phyloP scores from a whole-genome alignment of 2,329 filamentous ascomycete species.

The Penicillium sp. region DNA sequence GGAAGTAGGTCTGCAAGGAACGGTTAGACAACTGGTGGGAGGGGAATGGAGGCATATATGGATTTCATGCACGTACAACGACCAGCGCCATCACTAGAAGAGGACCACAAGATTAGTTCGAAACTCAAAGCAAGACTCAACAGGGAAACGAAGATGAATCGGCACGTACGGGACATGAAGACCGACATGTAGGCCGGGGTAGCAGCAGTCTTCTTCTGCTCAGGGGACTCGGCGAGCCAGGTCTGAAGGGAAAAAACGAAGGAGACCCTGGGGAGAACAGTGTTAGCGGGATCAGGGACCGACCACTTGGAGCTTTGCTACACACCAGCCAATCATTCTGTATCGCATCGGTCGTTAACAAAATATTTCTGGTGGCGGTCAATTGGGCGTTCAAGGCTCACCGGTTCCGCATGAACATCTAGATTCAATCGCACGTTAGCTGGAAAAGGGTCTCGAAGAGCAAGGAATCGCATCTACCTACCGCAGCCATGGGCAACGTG shows the following conservation, averaged over 20 bases:
- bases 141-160: neutral
- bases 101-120: conserved; percentile 19
- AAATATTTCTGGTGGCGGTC: conserved; percentile 6
- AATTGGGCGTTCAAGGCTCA: conserved; percentile 47
- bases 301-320: neutral
- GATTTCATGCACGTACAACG: conserved; percentile 45
- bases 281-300: conserved; percentile 23
- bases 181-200: conserved; percentile 77
- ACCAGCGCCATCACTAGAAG: conserved; percentile 62
- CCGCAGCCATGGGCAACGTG: conserved; percentile 90
- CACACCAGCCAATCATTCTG: conserved; percentile 67
- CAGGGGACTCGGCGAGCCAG: conserved; percentile 54
- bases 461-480: conserved; percentile 46
- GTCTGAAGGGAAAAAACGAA: conserved; percentile 53
- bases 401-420: conserved; percentile 91
- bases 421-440: conserved; percentile 23
- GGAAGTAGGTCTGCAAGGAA: conserved; percentile 62
- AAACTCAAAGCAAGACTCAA: neutral
- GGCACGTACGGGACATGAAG: conserved; percentile 72
- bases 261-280: conserved; percentile 44
- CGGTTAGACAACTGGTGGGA: conserved; percentile 15
- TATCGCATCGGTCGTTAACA: conserved; percentile 13
- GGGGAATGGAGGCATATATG: neutral
- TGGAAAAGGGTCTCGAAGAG: conserved; percentile 15
- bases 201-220: conserved; percentile 60